These are phyloP conservation scores for Debaryomyces robertsiae DNA, from an alignment of 1,139 yeast genomes.

Conservation along the genomic window DNA sequence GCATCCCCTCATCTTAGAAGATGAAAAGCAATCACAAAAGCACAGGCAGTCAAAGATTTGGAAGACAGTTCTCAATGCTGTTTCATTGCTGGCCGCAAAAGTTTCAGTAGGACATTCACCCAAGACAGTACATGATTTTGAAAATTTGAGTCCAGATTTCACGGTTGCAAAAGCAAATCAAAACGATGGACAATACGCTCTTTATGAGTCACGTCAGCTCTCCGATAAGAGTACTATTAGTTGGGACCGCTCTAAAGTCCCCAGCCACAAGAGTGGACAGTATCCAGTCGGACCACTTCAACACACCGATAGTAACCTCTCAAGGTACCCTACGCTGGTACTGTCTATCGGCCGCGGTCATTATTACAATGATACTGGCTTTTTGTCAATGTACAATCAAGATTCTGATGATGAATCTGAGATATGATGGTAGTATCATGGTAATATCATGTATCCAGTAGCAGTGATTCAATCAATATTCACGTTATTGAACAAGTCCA, in stretches of 20 bases:
- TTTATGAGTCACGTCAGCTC: no score
- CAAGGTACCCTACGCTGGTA: constrained; percentile 2
- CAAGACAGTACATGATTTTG: constrained; percentile 22
- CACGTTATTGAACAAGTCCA: no score
- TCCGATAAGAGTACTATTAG: no score
- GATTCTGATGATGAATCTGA: constrained; percentile 11
- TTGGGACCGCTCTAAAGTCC: no score
- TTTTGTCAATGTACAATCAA: constrained; percentile 12
- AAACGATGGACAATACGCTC: neutral
- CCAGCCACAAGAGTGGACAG: neutral
- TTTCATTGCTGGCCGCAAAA: constrained; percentile 54
- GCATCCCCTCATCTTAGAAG: no score
- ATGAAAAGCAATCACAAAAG: no score
- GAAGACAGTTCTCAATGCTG: constrained; percentile 48
- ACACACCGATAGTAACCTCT: constrained; percentile 7
- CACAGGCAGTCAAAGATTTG: constrained; percentile 23
- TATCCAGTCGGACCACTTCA: neutral
- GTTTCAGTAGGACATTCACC: constrained; percentile 47
- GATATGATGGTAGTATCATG: neutral
- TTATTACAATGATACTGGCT: constrained; percentile 11
- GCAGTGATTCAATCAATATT: no score
- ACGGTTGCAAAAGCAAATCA: constrained; percentile 9
- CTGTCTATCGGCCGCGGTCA: constrained; percentile 6
- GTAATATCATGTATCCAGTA: no score
- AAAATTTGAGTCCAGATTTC: constrained; percentile 33